Evolutionary conservation across 2,329 filamentous ascomycete genomes (phyloP).

Genomic region (Trichoderma atroviride): DNA sequence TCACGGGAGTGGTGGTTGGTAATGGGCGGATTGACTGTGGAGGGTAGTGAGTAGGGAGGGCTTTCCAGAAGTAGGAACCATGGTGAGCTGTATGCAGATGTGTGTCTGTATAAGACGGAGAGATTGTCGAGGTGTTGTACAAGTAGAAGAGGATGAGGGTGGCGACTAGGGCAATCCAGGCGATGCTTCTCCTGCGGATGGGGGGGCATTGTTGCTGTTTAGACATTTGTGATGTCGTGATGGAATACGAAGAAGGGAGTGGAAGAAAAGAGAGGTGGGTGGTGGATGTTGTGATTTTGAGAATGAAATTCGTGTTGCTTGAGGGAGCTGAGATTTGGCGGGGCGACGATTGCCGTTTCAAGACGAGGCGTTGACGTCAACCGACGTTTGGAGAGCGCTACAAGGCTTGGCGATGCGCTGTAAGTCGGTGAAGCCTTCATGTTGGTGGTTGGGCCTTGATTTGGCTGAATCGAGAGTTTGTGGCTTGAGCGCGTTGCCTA

Average conservation of each 20-base stretch:
- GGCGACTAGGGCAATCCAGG: conserved; percentile 20
- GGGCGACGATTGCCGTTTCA: neutral
- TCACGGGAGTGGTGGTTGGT: conserved; percentile 35
- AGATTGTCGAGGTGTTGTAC: conserved; percentile 4
- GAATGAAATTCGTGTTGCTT: neutral
- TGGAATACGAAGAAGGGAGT: neutral
- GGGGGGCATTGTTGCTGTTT: neutral
- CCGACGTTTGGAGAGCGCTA: neutral
- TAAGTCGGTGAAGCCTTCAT: neutral
- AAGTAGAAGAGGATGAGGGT: conserved; percentile 19
- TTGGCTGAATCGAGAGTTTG: neutral
- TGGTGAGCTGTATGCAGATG: conserved; percentile 33
- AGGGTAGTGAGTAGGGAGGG: conserved; percentile 36
- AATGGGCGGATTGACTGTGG: conserved; percentile 36
- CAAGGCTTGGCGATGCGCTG: neutral
- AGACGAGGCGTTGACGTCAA: neutral
- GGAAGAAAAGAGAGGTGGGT: too few relatives aligned
- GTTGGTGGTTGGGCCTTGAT: neutral
- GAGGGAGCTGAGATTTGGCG: neutral
- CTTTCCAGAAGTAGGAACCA: conserved; percentile 37
- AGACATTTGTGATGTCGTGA: neutral
- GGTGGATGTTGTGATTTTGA: neutral
- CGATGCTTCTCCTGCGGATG: conserved; percentile 14
- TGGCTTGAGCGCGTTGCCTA: neutral
- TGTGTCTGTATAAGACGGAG: neutral